Conservation (phyloP, 2,329 filamentous ascomycete genomes). For the Dactylellina parvicollis region DNA sequence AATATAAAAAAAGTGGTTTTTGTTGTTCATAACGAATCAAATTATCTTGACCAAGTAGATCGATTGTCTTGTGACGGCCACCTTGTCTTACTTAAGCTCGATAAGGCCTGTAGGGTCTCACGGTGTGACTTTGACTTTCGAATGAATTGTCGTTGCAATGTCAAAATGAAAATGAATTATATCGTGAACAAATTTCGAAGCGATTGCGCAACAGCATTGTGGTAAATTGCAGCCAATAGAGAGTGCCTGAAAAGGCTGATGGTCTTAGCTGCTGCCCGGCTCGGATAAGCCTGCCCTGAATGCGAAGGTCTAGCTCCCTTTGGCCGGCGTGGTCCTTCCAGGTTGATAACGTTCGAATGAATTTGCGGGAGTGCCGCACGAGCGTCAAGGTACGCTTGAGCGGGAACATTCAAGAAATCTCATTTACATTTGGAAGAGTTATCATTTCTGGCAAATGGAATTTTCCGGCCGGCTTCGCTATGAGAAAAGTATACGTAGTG, state of each 20-base stretch:
- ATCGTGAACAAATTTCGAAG: too few relatives aligned
- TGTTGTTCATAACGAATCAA: too few relatives aligned
- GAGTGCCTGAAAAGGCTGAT: conserved; percentile 24
- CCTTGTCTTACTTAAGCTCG: too few relatives aligned
- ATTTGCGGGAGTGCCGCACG: conserved; percentile 16
- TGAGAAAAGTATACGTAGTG: not conserved
- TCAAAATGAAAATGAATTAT: too few relatives aligned
- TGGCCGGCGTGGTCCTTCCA: conserved; percentile 22
- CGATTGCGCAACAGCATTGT: conserved; percentile 1
- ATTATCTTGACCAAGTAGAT: too few relatives aligned
- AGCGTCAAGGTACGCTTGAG: conserved; percentile 7
- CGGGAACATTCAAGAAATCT: conserved; percentile 36
- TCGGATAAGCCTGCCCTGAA: conserved; percentile 53
- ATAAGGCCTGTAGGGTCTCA: too few relatives aligned
- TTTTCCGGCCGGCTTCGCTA: conserved; percentile 52
- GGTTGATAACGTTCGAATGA: conserved; percentile 11
- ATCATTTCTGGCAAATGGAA: conserved; percentile 25
- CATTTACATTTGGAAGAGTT: not conserved
- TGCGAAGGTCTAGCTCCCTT: conserved; percentile 17
- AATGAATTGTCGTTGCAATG: too few relatives aligned
- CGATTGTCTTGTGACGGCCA: too few relatives aligned
- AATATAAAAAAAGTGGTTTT: too few relatives aligned
- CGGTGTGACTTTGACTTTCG: too few relatives aligned
- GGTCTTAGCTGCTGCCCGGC: conserved; percentile 23
- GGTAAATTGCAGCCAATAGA: conserved; percentile 34